Evolutionary conservation across 169 alveolate species (phyloP), one percentile per base, ranked within the genome.

Genomic region (Neospora caninum): DNA sequence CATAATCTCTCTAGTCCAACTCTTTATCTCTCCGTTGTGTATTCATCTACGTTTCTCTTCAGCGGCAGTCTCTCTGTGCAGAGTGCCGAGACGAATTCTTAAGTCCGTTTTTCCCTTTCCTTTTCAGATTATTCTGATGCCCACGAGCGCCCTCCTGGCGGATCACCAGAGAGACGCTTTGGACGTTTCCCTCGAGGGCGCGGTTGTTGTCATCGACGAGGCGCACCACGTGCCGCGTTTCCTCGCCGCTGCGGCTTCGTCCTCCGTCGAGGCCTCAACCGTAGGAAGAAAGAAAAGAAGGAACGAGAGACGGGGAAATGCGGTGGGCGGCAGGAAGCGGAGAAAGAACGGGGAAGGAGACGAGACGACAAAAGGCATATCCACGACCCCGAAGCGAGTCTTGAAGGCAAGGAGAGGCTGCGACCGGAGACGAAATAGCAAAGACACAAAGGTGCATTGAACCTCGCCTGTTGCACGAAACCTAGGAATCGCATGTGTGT

Each of bases 201-300:
- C 95, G 0, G 34, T 92, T 39, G 73, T 92, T 49, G 88, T 78
- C 39, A 58, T 92, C 34, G 95, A 92, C 78, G 95, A 92, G 88
- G 95, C 95, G 16, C 95, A 92, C 88, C 95, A 92, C 88, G 88
- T 92, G 42, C 80, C 95, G 2, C 69, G 45, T 36, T 54, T 80
- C 34, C 84, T 92, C 31, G 88, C 92, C 80, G 49, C 49, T 78
- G 78, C 91, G 78, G 42, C 73, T 29, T 54, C 95, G 20, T 91
- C 95, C 13, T 36, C 88, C 20, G 78, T 92, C 18, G 80, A 88
- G 49, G 53, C 49, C 27, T 39, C 22, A 18, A 43, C 92, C 34
- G 92, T 88, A 67, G 64, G 88, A 54, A 53, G 70, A 69, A 18
- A 69, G 82, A 69, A 34, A 69, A 6, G 42, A 69, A 69, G 38